Conservation (phyloP, 345 rosid species). For the Atalantia buxifolia region DNA sequence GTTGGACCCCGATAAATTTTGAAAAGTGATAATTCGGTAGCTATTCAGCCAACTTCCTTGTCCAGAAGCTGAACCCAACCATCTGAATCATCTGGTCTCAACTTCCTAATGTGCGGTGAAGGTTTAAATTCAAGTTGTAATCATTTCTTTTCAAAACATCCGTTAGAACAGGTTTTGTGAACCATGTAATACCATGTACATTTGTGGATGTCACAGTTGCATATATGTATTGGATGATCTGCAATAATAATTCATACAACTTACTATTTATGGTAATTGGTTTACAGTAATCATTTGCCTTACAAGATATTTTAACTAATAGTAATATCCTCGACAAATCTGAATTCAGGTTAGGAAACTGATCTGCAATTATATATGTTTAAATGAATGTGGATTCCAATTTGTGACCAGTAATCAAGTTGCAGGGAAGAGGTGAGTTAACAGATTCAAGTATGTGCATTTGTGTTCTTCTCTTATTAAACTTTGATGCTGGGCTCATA, state of each 20-base stretch:
- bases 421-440: background rate
- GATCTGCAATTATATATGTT: background rate
- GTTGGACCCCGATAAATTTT: background rate
- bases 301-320: background rate
- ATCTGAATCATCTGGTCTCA: background rate
- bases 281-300: constrained; percentile 3
- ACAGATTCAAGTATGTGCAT: background rate
- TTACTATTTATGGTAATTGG: background rate
- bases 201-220: constrained; percentile 10
- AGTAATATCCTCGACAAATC: background rate
- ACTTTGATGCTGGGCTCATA: background rate
- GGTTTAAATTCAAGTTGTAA: constrained; percentile 20
- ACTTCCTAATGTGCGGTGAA: background rate
- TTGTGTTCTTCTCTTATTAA: background rate
- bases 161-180: constrained; percentile 13
- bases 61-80: background rate
- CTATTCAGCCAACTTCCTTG: constrained; percentile 4
- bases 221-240: background rate
- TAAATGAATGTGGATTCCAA: background rate
- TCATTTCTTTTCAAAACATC: constrained; percentile 11
- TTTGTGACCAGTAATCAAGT: background rate
- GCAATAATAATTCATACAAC: constrained; percentile 11
- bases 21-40: constrained; percentile 1
- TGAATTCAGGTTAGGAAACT: background rate
- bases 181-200: constrained; percentile 21